These are phyloP conservation scores for Xerocomus amazonicus DNA, from an alignment of 1,284 basidiomycete species.

Conservation along the genomic window DNA sequence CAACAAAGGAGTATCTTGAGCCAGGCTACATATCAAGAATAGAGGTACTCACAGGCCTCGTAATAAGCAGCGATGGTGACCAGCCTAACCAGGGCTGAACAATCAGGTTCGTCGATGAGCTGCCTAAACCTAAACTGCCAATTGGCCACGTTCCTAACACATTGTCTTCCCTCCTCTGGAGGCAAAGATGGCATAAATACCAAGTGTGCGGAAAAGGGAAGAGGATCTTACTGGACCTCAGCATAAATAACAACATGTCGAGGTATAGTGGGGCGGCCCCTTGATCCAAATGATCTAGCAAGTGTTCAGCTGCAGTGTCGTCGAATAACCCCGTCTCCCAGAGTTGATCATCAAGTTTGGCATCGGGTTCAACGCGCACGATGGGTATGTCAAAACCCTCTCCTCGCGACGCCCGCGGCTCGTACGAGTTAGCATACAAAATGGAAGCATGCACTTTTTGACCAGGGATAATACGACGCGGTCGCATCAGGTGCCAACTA, in stretches of 20 bases:
- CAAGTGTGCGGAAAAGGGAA: not conserved
- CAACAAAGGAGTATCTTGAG: not conserved
- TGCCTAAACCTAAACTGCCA: conserved; percentile 12
- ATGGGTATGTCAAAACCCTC: conserved; percentile 27
- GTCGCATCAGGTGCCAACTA: conserved; percentile 18
- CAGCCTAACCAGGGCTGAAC: conserved; percentile 14
- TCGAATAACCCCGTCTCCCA: conserved; percentile 31
- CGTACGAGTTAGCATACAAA: conserved; percentile 24
- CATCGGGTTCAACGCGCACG: conserved; percentile 5
- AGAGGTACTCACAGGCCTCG: conserved; percentile 20
- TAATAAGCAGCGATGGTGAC: conserved; percentile 26
- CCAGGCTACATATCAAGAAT: too few species aligned
- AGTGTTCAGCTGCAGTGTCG: conserved; percentile 16
- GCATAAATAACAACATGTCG: conserved; percentile 11
- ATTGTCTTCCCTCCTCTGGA: conserved; percentile 25
- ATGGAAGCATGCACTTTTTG: conserved; percentile 28
- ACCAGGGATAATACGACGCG: conserved; percentile 4
- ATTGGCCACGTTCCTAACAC: conserved; percentile 9
- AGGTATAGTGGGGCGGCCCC: conserved; percentile 20
- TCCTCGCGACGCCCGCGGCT: conserved; percentile 24
- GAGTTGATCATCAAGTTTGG: conserved; percentile 2
- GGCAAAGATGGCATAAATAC: not conserved
- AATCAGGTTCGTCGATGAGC: conserved; percentile 9
- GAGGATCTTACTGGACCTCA: not conserved
- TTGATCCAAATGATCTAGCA: conserved; percentile 13